Conservation (phyloP, 2,329 filamentous ascomycete species). For the Pyricularia sp. region DNA sequence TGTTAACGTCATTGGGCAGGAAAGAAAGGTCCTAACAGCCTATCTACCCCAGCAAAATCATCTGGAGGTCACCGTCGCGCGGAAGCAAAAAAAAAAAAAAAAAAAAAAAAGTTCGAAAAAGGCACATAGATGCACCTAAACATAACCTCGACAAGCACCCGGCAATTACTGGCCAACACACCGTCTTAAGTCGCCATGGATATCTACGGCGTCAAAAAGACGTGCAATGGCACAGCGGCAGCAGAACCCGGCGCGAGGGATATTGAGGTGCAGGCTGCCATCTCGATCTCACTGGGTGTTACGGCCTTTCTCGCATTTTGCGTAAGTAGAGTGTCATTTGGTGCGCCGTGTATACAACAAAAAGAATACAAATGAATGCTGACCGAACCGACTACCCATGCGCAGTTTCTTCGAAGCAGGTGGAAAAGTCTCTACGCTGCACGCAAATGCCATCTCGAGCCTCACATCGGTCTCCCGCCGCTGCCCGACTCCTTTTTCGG, state of each 20-base stretch:
- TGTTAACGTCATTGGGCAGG: background rate
- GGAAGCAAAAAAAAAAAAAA: too few species aligned
- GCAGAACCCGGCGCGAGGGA: conserved; percentile 28
- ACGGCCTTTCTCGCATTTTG: conserved; percentile 66
- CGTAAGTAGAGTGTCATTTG: conserved; percentile 29
- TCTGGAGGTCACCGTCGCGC: background rate
- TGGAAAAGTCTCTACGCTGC: conserved; percentile 89
- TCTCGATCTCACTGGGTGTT: conserved; percentile 58
- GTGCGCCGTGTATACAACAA: background rate
- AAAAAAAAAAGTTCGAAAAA: background rate
- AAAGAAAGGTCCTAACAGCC: background rate
- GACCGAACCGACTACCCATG: background rate
- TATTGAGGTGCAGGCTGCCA: conserved; percentile 51
- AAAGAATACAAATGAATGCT: background rate
- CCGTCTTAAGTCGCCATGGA: conserved; percentile 10
- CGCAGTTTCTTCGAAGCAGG: conserved; percentile 68
- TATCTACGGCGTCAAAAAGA: conserved; percentile 9
- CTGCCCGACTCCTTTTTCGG: conserved; percentile 78
- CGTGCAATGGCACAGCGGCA: conserved; percentile 12
- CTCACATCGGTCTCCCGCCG: conserved; percentile 50
- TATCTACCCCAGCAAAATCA: background rate
- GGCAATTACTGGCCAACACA: background rate
- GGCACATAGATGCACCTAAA: background rate
- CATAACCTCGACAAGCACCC: background rate
- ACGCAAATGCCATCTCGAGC: conserved; percentile 60